Evolutionary conservation across 495 filamentous ascomycete species (phyloP).

Genomic region (Bathelium albidoporum): DNA sequence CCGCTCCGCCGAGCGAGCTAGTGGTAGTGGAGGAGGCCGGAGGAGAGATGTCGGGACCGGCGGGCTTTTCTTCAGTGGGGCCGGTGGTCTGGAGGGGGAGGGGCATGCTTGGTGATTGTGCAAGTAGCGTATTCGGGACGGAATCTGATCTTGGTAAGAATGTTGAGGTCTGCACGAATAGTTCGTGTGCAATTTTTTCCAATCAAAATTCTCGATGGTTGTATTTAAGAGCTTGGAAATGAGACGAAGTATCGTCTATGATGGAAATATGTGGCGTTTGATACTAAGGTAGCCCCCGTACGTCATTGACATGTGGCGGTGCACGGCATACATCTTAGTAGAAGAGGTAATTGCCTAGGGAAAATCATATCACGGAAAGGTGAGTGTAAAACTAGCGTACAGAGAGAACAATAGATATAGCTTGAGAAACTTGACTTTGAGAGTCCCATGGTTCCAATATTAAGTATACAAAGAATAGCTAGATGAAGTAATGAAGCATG

Average conservation of each 20-base stretch:
- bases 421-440: too few species aligned
- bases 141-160: background rate
- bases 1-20: background rate
- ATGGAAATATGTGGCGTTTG: background rate
- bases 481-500: background rate
- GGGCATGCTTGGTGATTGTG: background rate
- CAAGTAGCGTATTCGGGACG: background rate
- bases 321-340: too few species aligned
- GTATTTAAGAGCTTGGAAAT: background rate
- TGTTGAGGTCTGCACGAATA: background rate
- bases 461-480: background rate
- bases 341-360: background rate
- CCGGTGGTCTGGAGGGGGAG: background rate
- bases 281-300: background rate
- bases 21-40: background rate
- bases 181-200: background rate
- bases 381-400: background rate
- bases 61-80: background rate
- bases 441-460: background rate
- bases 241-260: too few species aligned
- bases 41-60: background rate
- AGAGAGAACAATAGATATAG: too few species aligned
- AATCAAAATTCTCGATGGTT: background rate
- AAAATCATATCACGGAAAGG: background rate
- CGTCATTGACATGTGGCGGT: background rate